Conservation (phyloP, 371 early-diverging fungal genomes). For the Syncephalastrum sp. region DNA sequence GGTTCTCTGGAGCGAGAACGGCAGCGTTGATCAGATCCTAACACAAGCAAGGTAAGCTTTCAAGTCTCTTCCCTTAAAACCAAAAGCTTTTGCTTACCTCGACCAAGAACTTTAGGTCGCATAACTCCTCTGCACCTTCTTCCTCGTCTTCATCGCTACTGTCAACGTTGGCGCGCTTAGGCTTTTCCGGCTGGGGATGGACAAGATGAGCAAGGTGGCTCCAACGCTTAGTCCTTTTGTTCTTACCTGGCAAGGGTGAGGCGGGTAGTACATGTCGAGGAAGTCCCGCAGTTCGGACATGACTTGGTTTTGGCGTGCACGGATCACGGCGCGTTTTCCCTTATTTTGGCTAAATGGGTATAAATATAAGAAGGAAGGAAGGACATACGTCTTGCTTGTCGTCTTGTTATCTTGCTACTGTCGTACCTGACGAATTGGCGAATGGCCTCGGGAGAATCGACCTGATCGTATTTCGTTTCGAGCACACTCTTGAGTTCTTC, state of each 20-base stretch:
- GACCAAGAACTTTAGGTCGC: slow-evolving; percentile 32
- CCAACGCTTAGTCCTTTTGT: background rate
- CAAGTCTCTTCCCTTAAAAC: too few relatives aligned
- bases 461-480: slow-evolving; percentile 14
- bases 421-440: background rate
- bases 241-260: slow-evolving; percentile 43
- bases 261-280: slow-evolving; percentile 46
- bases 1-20: slow-evolving; percentile 38
- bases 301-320: slow-evolving; percentile 16
- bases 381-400: too few relatives aligned
- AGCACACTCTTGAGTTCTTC: slow-evolving; percentile 19
- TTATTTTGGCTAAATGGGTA: background rate
- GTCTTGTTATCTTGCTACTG: too few relatives aligned
- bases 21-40: slow-evolving; percentile 60
- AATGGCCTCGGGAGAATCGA: slow-evolving; percentile 4
- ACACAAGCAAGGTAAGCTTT: slow-evolving; percentile 3
- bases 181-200: background rate
- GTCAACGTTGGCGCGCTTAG: background rate
- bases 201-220: background rate
- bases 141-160: slow-evolving; percentile 11
- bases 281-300: slow-evolving; percentile 48
- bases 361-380: too few relatives aligned
- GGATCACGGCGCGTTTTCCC: slow-evolving; percentile 13
- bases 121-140: slow-evolving; percentile 16
- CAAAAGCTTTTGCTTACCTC: slow-evolving; percentile 18